Evolutionary conservation across 345 rosid genomes (phyloP), one percentile per base, ranked within the genome.

Genomic region (Euphorbia tirucalli): DNA sequence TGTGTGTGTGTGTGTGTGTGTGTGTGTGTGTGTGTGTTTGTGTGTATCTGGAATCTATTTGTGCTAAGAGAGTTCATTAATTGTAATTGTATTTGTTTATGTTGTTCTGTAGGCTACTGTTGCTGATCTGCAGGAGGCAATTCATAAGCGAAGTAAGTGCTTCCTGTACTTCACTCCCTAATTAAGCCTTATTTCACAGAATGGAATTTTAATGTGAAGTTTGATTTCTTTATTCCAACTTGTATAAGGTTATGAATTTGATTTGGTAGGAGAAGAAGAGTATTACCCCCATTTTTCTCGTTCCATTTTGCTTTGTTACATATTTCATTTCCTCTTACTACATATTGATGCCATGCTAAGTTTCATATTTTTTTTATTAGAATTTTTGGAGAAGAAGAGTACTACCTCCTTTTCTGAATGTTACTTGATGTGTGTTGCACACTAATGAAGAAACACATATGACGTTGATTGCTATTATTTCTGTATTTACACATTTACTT

Each of bases 111-210:
- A 95, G 99, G 98, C 97, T 50, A 92, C 90, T 5, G 97, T 95
- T 70, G 87, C 88, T 81, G 96, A 92, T 86, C 86, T 92, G 84
- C 97, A 92, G 83, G 93, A 90, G 72, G 94, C 92, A 63, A 90
- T 95, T 83, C 85, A 92, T 62, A 83, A 83, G 79, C 73, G 91
- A 86, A 89, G 99, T 90, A 78, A 78, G 87, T 83, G 30, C 46
- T 52, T 2, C 44, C n/a, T n/a, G n/a, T n/a, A n/a, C n/a, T n/a
- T n/a, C n/a, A n/a, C n/a, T n/a, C n/a, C n/a, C n/a, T n/a, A n/a
- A n/a, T n/a, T n/a, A n/a, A n/a, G n/a, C n/a, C n/a, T n/a, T n/a
- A n/a, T n/a, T n/a, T n/a, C n/a, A n/a, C n/a, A n/a, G n/a, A n/a
- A n/a, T n/a, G n/a, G n/a, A n/a, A n/a, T n/a, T n/a, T n/a, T n/a